Evolutionary conservation across 164 flowering plant species (phyloP), one percentile per base, ranked within the genome.

Genomic region (Tetracentron sinense): DNA sequence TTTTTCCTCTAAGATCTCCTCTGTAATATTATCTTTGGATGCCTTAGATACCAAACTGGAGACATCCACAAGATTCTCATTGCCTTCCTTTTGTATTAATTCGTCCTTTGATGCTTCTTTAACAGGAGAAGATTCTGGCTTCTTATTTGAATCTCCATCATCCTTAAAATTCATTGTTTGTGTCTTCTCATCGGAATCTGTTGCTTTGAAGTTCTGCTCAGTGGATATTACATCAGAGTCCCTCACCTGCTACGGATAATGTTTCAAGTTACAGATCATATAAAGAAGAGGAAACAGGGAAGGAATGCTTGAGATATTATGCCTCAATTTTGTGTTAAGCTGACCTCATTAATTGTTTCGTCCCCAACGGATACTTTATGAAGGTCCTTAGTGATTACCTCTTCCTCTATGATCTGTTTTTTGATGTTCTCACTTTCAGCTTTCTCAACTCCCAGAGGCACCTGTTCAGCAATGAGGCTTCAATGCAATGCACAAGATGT

Each of bases 301-400:
- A n/a, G 22, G 31, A 33, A n/a, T 6, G 27, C 2, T 27, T 38
- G 14, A 42, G 15, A 35, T 19, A 57, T 58, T 8, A 38, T 48
- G 62, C 56, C 28, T 50, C 44, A 21, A 47, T 4, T 25, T 22
- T 44, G 22, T 22, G 31, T 58, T 52, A 22, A 56, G 42, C 67
- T 69, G 33, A 71, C 78, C 80, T 72, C 52, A 29, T 67, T 54
- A 38, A 31, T n/a, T 54, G 19, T 44, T 65, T 62, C 67, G 55
- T 68, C 74, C 22, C 16, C 61, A 16, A 49, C 17, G 16, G 61
- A 48, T 28, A 50, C 52, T 4, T 1, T 46, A 26, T 61, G 61
- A 15, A 56, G 23, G 42, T 68, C 42, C 29, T 42, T 53, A 26
- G 8, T 29, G 21, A 23, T 53, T 23, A 21, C 62, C 29, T 56